Evolutionary conservation across 306 rosid genomes (phyloP).

Genomic region (Vigna mungo): DNA sequence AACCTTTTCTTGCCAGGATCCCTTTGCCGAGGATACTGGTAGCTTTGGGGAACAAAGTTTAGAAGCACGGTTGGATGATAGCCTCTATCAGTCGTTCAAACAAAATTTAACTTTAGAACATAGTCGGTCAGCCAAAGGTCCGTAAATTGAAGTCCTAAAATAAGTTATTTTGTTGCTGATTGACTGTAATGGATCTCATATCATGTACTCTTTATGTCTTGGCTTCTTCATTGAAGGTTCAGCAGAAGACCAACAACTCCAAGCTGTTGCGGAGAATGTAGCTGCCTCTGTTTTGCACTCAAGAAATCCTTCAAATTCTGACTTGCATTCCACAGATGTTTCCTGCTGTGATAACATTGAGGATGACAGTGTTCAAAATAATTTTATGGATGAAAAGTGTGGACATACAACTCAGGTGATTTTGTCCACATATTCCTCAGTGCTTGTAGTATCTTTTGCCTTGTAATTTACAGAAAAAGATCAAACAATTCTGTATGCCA

Average conservation of each 20-base stretch:
- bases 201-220: constrained; percentile 33
- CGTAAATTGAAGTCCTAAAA: constrained; percentile 35
- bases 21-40: constrained; percentile 56
- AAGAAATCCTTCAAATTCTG: constrained; percentile 54
- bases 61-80: constrained; percentile 57
- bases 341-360: constrained; percentile 47
- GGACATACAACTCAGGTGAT: constrained; percentile 58
- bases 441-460: constrained; percentile 4
- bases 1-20: constrained; percentile 49
- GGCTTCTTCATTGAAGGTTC: constrained; percentile 53
- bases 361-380: constrained; percentile 48
- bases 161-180: constrained; percentile 26
- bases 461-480: constrained; percentile 15
- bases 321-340: constrained; percentile 50
- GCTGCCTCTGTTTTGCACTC: constrained; percentile 86
- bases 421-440: constrained; percentile 11
- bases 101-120: constrained; percentile 60
- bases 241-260: constrained; percentile 84
- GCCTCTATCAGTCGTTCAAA: constrained; percentile 52
- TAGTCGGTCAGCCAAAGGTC: constrained; percentile 59
- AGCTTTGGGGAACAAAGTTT: constrained; percentile 51
- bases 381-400: constrained; percentile 37
- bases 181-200: constrained; percentile 22
- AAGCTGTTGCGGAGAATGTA: constrained; percentile 93
- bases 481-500: background rate